A percentile compares a stretch with the other conserved stretches of the same genome.
Evolutionary conservation across 768 basidiomycete genomes (phyloP).

Genomic region (Coprinellus micaceus): DNA sequence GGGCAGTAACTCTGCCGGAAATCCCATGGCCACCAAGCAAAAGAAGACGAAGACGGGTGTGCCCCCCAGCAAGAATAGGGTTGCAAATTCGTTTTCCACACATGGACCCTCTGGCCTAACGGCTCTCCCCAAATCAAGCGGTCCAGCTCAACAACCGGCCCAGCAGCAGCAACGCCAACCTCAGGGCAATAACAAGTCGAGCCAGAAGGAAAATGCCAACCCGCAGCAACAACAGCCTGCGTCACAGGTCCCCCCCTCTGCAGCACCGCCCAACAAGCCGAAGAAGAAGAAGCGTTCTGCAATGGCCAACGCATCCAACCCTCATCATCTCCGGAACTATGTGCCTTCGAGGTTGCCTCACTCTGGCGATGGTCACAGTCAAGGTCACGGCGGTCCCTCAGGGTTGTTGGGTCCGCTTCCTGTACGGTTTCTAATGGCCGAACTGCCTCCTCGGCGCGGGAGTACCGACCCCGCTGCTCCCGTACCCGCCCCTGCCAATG

Average conservation of each 20-base stretch:
- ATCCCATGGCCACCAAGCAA: conserved; percentile 22
- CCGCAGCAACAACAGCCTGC: not conserved
- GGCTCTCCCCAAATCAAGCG: not conserved
- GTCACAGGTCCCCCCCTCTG: not conserved
- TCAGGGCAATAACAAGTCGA: not conserved
- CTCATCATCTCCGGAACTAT: conserved; percentile 93
- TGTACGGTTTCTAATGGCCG: conserved; percentile 63
- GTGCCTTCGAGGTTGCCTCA: conserved; percentile 77
- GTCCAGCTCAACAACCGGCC: not conserved
- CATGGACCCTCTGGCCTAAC: not conserved
- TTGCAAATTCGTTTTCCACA: not conserved
- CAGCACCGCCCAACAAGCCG: not conserved
- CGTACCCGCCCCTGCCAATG: conserved; percentile 1
- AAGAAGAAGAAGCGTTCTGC: conserved; percentile 96
- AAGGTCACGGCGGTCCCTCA: conserved; percentile 18
- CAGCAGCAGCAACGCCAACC: not conserved
- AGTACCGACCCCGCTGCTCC: not conserved
- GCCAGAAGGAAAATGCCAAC: not conserved
- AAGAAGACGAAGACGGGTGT: conserved; percentile 19
- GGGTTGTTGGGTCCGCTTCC: conserved; percentile 57
- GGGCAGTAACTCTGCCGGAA: not conserved
- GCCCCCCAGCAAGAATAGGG: not conserved
- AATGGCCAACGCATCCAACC: conserved; percentile 90
- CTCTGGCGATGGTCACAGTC: conserved; percentile 22
- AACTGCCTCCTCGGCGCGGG: conserved; percentile 48